Evolutionary conservation across 805 yeast species (phyloP).

Genomic region (Pichia kluyveri): DNA sequence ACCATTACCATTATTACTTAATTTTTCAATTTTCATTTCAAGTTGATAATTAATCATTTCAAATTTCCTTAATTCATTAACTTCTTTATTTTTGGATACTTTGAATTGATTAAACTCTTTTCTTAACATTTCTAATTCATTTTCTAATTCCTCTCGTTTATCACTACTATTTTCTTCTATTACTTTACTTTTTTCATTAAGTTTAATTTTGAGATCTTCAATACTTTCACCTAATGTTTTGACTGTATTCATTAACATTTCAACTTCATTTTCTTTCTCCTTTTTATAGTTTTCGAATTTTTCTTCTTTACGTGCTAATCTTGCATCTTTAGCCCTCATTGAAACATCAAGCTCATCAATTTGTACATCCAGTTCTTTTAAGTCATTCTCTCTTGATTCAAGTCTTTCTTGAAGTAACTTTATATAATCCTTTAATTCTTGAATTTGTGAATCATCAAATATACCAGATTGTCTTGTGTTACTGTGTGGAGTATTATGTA

Average conservation of each 20-base stretch:
- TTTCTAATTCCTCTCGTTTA: constrained; percentile 1
- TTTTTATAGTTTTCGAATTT: constrained; percentile 37
- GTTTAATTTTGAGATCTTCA: constrained; percentile 27
- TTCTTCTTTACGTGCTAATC: constrained; percentile 35
- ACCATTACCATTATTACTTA: neutral
- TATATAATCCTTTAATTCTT: constrained; percentile 13
- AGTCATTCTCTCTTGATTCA: constrained; percentile 34
- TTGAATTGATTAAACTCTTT: constrained; percentile 6
- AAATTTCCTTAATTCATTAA: constrained; percentile 8
- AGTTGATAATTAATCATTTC: constrained; percentile 14
- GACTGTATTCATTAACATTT: constrained; percentile 50
- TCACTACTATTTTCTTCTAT: neutral
- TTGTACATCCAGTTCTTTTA: constrained; percentile 39
- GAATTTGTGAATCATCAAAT: neutral
- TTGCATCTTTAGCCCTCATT: constrained; percentile 37
- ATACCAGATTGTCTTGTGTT: neutral
- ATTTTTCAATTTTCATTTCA: constrained; percentile 10
- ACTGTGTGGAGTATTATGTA: neutral
- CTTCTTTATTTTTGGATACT: constrained; percentile 10
- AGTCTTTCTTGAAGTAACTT: constrained; percentile 24
- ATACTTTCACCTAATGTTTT: constrained; percentile 47
- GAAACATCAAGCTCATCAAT: constrained; percentile 41
- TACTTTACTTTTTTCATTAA: neutral
- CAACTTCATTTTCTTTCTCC: constrained; percentile 44
- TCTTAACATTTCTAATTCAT: neutral